These are phyloP conservation scores for Chenopodium suecicum DNA, from an alignment of 148 eudicot species.

Conservation along the genomic window DNA sequence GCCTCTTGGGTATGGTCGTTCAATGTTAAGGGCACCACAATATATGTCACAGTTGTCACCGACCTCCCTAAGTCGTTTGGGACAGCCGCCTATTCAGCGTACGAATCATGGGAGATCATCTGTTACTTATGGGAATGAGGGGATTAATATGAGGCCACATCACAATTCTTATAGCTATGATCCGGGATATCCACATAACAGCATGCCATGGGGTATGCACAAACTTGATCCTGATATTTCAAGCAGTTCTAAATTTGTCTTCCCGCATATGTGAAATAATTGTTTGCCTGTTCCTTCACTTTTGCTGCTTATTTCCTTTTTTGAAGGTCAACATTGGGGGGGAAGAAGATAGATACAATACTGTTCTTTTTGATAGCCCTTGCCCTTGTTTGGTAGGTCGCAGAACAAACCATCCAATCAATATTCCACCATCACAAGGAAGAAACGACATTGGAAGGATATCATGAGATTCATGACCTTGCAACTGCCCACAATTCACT, in stretches of 20 bases:
- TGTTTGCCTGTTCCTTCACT: neutral
- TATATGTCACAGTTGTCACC: constrained; percentile 52
- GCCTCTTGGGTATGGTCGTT: constrained; percentile 51
- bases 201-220: constrained; percentile 55
- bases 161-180: constrained; percentile 37
- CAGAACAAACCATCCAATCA: constrained; percentile 52
- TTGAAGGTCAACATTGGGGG: neutral
- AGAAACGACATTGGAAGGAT: constrained; percentile 77
- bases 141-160: constrained; percentile 49
- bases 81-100: constrained; percentile 65
- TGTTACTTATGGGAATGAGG: constrained; percentile 47
- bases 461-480: constrained; percentile 38
- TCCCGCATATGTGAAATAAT: neutral
- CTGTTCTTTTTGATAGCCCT: neutral
- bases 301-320: neutral
- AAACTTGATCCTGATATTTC: neutral
- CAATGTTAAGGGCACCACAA: constrained; percentile 48
- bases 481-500: constrained; percentile 14
- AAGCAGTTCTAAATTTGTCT: neutral
- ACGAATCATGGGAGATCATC: constrained; percentile 54
- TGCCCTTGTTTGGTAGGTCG: constrained; percentile 55
- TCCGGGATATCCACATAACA: constrained; percentile 46
- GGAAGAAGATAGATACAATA: neutral
- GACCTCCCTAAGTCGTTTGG: constrained; percentile 69
- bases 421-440: constrained; percentile 69